A percentile compares a stretch with the other conserved stretches of the same genome.
Evolutionary conservation across 495 filamentous ascomycete species (phyloP).

Genomic region (Pyrenula aspistea): DNA sequence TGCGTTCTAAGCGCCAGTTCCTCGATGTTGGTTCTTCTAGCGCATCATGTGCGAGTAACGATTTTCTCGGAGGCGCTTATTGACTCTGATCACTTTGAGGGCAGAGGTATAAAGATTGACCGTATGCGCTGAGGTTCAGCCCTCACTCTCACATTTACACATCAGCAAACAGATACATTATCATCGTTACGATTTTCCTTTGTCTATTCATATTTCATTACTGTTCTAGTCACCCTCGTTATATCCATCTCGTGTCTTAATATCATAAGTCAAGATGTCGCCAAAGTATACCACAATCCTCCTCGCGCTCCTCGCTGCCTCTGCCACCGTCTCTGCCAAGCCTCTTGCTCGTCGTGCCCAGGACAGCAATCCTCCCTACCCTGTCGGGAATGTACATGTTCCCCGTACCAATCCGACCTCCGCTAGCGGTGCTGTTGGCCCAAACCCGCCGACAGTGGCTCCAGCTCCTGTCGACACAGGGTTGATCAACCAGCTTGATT

Average conservation of each 20-base stretch:
- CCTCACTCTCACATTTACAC: too few relatives aligned
- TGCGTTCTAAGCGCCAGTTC: not conserved
- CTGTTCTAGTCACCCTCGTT: not conserved
- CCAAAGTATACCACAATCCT: not conserved
- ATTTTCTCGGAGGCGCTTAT: too few relatives aligned
- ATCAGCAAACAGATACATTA: too few relatives aligned
- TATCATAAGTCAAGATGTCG: not conserved
- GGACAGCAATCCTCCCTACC: not conserved
- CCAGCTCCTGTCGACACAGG: conserved; percentile 6
- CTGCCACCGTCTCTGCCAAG: not conserved
- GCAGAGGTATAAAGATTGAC: too few relatives aligned
- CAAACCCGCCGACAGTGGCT: not conserved
- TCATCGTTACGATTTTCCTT: not conserved
- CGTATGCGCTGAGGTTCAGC: too few relatives aligned
- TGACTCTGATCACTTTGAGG: too few relatives aligned
- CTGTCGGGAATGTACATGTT: not conserved
- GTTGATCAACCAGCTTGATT: conserved; percentile 8
- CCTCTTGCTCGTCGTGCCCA: not conserved
- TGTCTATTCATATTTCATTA: not conserved
- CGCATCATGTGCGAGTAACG: not conserved
- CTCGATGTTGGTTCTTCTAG: not conserved
- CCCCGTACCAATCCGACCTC: not conserved
- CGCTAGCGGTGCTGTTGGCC: not conserved
- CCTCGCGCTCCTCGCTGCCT: not conserved
- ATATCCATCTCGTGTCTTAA: too few relatives aligned